These are phyloP conservation scores for Penicillium freii DNA, from an alignment of 2,329 filamentous ascomycete species.

Conservation along the genomic window DNA sequence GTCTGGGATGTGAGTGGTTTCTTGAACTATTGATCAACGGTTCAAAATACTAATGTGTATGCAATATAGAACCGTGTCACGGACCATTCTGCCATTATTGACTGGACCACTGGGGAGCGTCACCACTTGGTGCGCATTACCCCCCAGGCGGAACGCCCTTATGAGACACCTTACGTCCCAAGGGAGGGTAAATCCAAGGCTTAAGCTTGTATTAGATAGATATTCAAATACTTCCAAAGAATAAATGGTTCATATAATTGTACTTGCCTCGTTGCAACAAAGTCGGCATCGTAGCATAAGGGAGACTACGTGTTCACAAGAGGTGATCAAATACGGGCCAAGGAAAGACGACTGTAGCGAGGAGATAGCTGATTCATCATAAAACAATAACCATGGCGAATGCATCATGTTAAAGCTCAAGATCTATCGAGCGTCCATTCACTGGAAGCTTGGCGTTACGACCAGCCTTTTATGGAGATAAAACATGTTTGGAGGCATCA, in stretches of 20 bases:
- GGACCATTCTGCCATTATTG: constrained; percentile 37
- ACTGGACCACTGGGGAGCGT: constrained; percentile 31
- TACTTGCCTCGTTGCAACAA: neutral
- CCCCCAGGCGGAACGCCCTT: constrained; percentile 29
- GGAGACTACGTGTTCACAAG: neutral
- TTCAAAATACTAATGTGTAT: constrained; percentile 15
- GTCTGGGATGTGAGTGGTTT: constrained; percentile 41
- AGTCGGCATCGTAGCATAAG: neutral
- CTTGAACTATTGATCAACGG: constrained; percentile 35
- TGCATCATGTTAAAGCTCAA: neutral
- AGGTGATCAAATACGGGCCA: no score
- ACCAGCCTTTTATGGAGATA: neutral
- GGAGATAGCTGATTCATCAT: neutral
- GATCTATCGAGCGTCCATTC: neutral
- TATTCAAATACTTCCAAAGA: neutral
- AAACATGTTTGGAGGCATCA: neutral
- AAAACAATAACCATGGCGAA: neutral
- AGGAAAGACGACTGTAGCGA: neutral
- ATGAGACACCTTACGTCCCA: constrained; percentile 22
- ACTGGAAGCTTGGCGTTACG: neutral
- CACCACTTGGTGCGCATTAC: constrained; percentile 32
- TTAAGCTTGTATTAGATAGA: neutral
- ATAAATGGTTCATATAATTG: neutral
- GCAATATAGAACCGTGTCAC: constrained; percentile 36
- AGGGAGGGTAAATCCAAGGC: neutral